These are phyloP conservation scores for Penicillium daleae DNA, from an alignment of 495 filamentous ascomycete species.

Conservation along the genomic window DNA sequence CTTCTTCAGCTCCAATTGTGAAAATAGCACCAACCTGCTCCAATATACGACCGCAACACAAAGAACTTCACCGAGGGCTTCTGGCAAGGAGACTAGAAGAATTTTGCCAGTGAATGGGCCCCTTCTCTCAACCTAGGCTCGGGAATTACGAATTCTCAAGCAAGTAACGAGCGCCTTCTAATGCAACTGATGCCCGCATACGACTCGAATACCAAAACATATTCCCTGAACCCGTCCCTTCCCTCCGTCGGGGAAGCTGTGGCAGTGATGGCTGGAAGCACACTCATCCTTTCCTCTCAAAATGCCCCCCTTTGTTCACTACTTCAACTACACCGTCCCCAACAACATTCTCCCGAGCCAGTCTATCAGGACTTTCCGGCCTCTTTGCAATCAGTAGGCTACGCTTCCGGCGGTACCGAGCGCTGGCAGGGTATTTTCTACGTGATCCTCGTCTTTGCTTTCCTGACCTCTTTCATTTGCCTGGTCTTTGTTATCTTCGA, in stretches of 20 bases:
- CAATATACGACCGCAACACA: slow-evolving; percentile 56
- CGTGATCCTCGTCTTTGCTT: slow-evolving; percentile 61
- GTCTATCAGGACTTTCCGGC: slow-evolving; percentile 59
- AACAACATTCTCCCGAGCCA: slow-evolving; percentile 36
- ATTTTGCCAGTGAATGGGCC: slow-evolving; percentile 61
- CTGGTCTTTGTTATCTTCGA: slow-evolving; percentile 59
- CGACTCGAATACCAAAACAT: slow-evolving; percentile 11
- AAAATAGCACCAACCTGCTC: slow-evolving; percentile 52
- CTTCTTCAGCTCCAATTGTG: slow-evolving; percentile 58
- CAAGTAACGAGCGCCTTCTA: slow-evolving; percentile 65
- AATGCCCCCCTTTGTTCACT: slow-evolving; percentile 59
- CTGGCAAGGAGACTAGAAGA: slow-evolving; percentile 57
- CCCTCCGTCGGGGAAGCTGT: slow-evolving; percentile 70
- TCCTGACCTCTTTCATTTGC: slow-evolving; percentile 63
- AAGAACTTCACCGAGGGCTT: slow-evolving; percentile 36
- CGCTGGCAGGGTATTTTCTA: slow-evolving; percentile 66
- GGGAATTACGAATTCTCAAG: slow-evolving; percentile 60
- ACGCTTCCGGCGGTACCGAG: slow-evolving; percentile 60
- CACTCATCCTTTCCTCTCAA: slow-evolving; percentile 57
- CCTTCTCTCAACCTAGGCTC: slow-evolving; percentile 59
- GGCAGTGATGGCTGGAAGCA: slow-evolving; percentile 66
- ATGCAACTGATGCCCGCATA: slow-evolving; percentile 51
- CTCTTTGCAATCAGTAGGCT: slow-evolving; percentile 58
- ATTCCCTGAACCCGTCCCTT: slow-evolving; percentile 39
- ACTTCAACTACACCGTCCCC: slow-evolving; percentile 54